Evolutionary conservation across 257 asterid species (phyloP).

Genomic region (Linderniella brevidens): DNA sequence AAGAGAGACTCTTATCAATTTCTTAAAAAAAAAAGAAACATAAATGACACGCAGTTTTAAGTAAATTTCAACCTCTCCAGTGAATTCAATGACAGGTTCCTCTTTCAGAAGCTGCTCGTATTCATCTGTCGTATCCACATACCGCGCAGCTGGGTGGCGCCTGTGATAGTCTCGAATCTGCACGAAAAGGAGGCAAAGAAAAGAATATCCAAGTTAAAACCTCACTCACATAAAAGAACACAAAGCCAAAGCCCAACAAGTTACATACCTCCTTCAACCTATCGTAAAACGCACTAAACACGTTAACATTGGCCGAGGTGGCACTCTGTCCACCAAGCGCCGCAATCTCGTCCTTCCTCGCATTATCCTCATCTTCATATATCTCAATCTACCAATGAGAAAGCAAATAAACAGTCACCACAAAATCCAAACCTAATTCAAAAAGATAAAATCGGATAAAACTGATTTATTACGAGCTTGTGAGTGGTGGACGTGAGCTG

Average conservation of each 20-base stretch:
- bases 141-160: conserved; percentile 80
- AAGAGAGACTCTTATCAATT: too few species aligned
- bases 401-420: not conserved
- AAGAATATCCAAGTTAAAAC: not conserved
- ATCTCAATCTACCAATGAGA: conserved; percentile 40
- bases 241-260: not conserved
- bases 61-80: conserved; percentile 63
- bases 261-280: conserved; percentile 63
- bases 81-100: conserved; percentile 73
- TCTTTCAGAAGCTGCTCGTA: conserved; percentile 76
- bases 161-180: conserved; percentile 94
- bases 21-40: too few species aligned
- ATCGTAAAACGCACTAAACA: conserved; percentile 88
- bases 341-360: conserved; percentile 93
- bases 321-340: conserved; percentile 90
- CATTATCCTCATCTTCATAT: conserved; percentile 69
- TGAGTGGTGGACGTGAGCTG: conserved; percentile 48
- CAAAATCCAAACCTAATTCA: not conserved
- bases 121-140: conserved; percentile 67
- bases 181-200: conserved; percentile 1
- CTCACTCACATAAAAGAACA: not conserved
- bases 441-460: not conserved
- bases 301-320: conserved; percentile 62
- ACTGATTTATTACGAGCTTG: conserved; percentile 33
- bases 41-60: too few species aligned